These are phyloP conservation scores for Cryphonectria radicalis DNA, from an alignment of 2,329 filamentous ascomycete genomes.

Conservation along the genomic window DNA sequence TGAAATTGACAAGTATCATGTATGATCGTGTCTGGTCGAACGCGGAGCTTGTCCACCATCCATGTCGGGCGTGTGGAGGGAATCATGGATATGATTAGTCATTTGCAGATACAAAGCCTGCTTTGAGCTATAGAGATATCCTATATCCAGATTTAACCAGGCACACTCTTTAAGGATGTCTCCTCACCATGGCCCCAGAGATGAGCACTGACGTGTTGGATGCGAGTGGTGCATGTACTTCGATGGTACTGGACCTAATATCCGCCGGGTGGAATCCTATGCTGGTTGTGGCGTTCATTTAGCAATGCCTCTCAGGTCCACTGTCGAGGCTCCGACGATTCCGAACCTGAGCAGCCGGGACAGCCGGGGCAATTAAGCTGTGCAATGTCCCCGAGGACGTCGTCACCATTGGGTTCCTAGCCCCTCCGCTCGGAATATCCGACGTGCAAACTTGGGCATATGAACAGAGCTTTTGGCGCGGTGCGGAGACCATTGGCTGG, in stretches of 20 bases:
- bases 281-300: background rate
- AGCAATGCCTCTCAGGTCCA: background rate
- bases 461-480: background rate
- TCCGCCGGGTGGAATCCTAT: background rate
- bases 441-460: background rate
- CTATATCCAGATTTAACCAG: no score
- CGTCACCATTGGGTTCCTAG: background rate
- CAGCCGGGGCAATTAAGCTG: background rate
- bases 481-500: no score
- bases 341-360: background rate
- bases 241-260: background rate
- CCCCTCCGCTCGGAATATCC: background rate
- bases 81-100: no score
- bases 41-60: background rate
- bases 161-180: no score
- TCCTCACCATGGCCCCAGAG: no score
- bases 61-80: no score
- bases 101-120: no score
- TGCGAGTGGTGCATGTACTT: background rate
- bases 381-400: background rate
- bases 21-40: no score
- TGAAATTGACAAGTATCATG: no score
- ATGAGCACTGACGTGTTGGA: background rate
- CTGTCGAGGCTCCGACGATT: background rate
- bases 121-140: no score